Evolutionary conservation across 2,329 filamentous ascomycete genomes (phyloP), one percentile per base, ranked within the genome.

Genomic region (Paradendryphiella salina): DNA sequence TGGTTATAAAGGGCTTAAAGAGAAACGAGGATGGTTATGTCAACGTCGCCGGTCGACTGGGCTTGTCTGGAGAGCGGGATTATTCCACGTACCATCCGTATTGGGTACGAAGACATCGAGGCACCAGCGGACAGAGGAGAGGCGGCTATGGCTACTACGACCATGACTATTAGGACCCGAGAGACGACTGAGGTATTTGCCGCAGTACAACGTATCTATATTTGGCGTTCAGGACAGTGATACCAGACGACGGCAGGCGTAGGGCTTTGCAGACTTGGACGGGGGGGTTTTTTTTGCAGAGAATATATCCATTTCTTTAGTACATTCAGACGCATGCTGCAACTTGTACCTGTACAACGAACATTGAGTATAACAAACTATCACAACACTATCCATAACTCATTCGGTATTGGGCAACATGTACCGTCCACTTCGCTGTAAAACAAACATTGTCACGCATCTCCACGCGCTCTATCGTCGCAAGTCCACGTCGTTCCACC

Each of bases 11-110:
- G 54, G 71, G 68, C 0, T 74, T 77, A 3, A 63, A 63, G 4
- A 54, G 72, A 0, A 76, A 74, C 18, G 63, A 63, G 0, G 82
- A 85, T 29, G 84, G 84, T 0, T 87, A 87, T 59, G 73, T 85
- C 38, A 86, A 86, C 63, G 79, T 87, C 3, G 83, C 82, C 1
- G 70, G 76, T 15, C 80, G 85, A 64, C 72, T 86, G n/a, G 84
- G 84, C 1, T 76, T 86, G 54, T 82, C 78, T 52, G 67, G 67
- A 0, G 51, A 66, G n/a, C 73, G 83, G 73, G 66, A 71, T 39
- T 63, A 65, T 31, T 67, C 65, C 17, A 56, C 58, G 0, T 70
- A 71, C 28, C 59, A 69, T 20, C 57, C 40, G 13, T 60, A 56
- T 14, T 70, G 66, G 67, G 64, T 60, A 5, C 52, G 53, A 21